phyloP scores from a whole-genome alignment of 2,329 filamentous ascomycete genomes.

The Trichoderma gracile region DNA sequence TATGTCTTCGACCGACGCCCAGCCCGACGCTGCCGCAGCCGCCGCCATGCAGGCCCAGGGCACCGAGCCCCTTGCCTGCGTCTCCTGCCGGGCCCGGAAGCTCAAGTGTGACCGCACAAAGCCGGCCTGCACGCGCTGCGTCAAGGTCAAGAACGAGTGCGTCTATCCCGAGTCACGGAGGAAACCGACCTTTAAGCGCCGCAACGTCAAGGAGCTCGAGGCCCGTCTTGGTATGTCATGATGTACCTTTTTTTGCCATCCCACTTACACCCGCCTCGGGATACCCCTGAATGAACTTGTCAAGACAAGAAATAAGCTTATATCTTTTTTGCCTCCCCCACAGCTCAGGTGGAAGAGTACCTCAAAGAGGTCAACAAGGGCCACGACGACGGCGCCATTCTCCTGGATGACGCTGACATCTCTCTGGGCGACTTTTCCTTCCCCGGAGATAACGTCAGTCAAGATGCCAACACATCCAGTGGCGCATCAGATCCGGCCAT shows the following conservation, averaged over 20 bases:
- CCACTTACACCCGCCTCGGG: neutral
- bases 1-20: constrained; percentile 24
- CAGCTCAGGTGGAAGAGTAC: constrained; percentile 80
- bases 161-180: constrained; percentile 85
- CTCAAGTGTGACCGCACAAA: constrained; percentile 81
- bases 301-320: neutral
- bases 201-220: constrained; percentile 89
- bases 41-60: constrained; percentile 10
- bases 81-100: constrained; percentile 81
- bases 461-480: constrained; percentile 23
- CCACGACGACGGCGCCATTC: constrained; percentile 24
- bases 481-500: constrained; percentile 24
- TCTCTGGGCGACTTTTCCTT: constrained; percentile 26
- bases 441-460: constrained; percentile 26
- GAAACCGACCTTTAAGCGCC: constrained; percentile 83
- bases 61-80: constrained; percentile 68
- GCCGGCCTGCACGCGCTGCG: constrained; percentile 79
- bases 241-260: neutral
- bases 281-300: neutral
- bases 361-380: constrained; percentile 63
- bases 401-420: constrained; percentile 22
- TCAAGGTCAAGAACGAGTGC: constrained; percentile 72
- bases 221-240: constrained; percentile 70
- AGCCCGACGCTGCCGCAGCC: constrained; percentile 16
- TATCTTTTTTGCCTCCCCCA: neutral